A percentile compares a stretch with the other conserved stretches of the same genome.
Conservation (phyloP, 1,284 basidiomycete species). For the Sporisorium exsertum region DNA sequence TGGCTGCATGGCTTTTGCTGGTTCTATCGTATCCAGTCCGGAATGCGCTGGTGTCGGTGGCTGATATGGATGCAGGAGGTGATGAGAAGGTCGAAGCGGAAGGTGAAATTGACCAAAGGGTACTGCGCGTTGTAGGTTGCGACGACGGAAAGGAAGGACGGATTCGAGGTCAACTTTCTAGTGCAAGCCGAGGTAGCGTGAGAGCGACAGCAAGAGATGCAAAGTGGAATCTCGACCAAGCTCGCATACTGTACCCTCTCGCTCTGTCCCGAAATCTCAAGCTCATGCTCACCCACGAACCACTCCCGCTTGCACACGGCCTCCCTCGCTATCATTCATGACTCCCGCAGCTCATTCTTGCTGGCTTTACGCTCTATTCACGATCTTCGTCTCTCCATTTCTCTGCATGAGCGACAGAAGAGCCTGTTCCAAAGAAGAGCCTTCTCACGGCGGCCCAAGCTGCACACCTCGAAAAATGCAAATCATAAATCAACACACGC, state of each 20-base stretch:
- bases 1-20: conserved; percentile 27
- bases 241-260: conserved; percentile 19
- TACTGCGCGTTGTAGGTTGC: not conserved
- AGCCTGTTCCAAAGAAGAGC: not conserved
- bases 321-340: not conserved
- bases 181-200: conserved; percentile 3
- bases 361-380: not conserved
- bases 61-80: not conserved
- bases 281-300: not conserved
- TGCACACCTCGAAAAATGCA: conserved; percentile 4
- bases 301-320: not conserved
- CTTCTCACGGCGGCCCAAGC: conserved; percentile 4
- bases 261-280: not conserved
- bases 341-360: not conserved
- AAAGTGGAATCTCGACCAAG: conserved; percentile 28
- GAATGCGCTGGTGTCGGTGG: not conserved
- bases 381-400: not conserved
- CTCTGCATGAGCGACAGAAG: not conserved
- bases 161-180: not conserved
- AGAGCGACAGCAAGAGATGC: conserved; percentile 15
- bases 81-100: not conserved
- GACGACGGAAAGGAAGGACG: conserved; percentile 4
- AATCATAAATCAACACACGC: conserved; percentile 28
- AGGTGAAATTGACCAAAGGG: not conserved
- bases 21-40: not conserved